Percentiles rank a stretch among this genome's conserved stretches.
Conservation (phyloP, 2,329 filamentous ascomycete species). For the Didymella pomorum region DNA sequence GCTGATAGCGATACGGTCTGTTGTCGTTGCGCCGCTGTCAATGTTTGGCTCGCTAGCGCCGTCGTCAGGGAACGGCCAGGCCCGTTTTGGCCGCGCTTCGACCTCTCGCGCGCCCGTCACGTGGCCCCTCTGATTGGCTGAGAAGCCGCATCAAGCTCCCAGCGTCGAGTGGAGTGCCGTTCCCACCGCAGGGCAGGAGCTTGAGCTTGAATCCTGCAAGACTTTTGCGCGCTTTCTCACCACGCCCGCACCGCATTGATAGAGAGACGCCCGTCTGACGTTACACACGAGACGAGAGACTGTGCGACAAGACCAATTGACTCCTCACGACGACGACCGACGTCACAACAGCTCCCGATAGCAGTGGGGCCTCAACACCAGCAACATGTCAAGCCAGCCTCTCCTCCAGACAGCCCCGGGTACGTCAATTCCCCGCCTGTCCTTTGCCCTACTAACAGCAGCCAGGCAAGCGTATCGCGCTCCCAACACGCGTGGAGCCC, state of each 20-base stretch:
- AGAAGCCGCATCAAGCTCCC: slow-evolving; percentile 15
- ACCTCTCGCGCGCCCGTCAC: slow-evolving; percentile 29
- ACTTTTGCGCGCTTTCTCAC: slow-evolving; percentile 7
- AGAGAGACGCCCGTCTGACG: slow-evolving; percentile 13
- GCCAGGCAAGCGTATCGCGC: slow-evolving; percentile 94
- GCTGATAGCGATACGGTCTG: slow-evolving; percentile 19
- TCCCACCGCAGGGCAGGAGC: slow-evolving; percentile 13
- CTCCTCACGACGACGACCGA: slow-evolving; percentile 3
- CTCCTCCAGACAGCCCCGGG: slow-evolving; percentile 93
- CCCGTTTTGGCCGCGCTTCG: slow-evolving; percentile 15
- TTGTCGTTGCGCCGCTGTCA: slow-evolving; percentile 31
- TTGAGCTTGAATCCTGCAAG: slow-evolving; percentile 26
- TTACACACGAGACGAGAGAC: slow-evolving; percentile 14
- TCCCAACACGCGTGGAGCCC: slow-evolving; percentile 96
- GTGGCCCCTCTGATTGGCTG: slow-evolving; percentile 40
- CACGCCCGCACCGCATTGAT: not conserved
- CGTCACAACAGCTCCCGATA: slow-evolving; percentile 13
- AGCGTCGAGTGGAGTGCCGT: slow-evolving; percentile 12
- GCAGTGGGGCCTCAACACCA: slow-evolving; percentile 40
- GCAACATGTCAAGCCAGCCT: slow-evolving; percentile 90
- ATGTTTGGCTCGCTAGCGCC: slow-evolving; percentile 14
- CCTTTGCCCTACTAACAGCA: not conserved
- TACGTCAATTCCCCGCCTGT: slow-evolving; percentile 54
- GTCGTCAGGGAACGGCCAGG: slow-evolving; percentile 17
- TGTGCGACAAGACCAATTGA: slow-evolving; percentile 22